Evolutionary conservation across 768 basidiomycete genomes (phyloP).

Genomic region (Grammothele lineata): DNA sequence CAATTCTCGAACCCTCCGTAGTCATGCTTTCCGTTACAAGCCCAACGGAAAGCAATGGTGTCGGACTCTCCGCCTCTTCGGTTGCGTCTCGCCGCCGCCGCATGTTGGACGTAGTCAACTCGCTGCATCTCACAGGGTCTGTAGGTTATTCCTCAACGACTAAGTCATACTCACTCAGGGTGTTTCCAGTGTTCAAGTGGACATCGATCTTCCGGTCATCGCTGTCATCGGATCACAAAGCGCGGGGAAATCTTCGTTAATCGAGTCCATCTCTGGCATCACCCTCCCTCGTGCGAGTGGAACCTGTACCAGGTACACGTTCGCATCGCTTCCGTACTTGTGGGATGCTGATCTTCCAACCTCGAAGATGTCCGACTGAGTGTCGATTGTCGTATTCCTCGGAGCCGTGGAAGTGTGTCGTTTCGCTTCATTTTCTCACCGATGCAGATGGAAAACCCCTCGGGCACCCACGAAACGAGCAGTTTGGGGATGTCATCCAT

Average conservation of each 20-base stretch:
- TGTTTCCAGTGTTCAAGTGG: constrained; percentile 51
- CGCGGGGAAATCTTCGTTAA: constrained; percentile 73
- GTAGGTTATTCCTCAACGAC: constrained; percentile 1
- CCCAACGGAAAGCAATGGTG: constrained; percentile 24
- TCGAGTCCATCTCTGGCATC: constrained; percentile 73
- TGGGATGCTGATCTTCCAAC: background rate
- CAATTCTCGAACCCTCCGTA: too few relatives aligned
- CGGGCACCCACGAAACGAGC: constrained; percentile 30
- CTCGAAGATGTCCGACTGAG: constrained; percentile 33
- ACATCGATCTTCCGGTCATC: constrained; percentile 71
- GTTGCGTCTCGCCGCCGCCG: constrained; percentile 34
- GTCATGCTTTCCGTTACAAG: too few relatives aligned
- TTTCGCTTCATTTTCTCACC: constrained; percentile 29
- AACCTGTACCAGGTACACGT: constrained; percentile 63
- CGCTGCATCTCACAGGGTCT: constrained; percentile 59
- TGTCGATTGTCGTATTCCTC: constrained; percentile 27
- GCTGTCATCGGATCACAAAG: constrained; percentile 71
- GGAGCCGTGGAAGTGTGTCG: constrained; percentile 30
- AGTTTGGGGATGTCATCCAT: constrained; percentile 37
- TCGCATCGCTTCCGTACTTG: background rate
- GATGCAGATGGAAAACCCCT: constrained; percentile 23
- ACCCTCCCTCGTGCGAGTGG: constrained; percentile 68
- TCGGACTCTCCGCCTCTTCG: constrained; percentile 49
- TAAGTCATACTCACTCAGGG: background rate
- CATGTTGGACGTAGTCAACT: constrained; percentile 58